phyloP scores from a whole-genome alignment of 2,329 filamentous ascomycete genomes.

The Zasmidium citrigriseum region DNA sequence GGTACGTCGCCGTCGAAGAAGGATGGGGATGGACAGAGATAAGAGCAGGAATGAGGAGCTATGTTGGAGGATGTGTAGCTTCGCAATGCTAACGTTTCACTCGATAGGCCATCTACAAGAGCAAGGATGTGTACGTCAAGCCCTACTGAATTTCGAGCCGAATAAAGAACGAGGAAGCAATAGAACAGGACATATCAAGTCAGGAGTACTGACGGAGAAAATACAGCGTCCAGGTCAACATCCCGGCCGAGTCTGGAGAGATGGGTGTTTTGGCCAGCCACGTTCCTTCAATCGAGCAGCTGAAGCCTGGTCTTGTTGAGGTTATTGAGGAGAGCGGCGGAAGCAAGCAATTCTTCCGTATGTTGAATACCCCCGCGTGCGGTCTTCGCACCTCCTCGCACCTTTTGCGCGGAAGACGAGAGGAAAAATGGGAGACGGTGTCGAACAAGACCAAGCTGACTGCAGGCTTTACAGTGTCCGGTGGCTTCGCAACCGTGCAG shows the following conservation, averaged over 20 bases:
- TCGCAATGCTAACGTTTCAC: conserved; percentile 25
- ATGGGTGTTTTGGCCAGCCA: conserved; percentile 99
- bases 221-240: conserved; percentile 91
- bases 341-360: conserved; percentile 98
- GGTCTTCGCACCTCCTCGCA: no score
- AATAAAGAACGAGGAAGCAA: conserved; percentile 6
- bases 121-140: conserved; percentile 66
- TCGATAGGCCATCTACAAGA: conserved; percentile 67
- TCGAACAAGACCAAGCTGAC: no score
- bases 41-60: not conserved
- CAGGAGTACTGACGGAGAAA: conserved; percentile 23
- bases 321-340: conserved; percentile 88
- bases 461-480: conserved; percentile 91
- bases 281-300: conserved; percentile 97
- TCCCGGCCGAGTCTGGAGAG: conserved; percentile 95
- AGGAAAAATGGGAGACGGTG: not conserved
- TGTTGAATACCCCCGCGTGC: conserved; percentile 46
- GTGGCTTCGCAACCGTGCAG: conserved; percentile 95
- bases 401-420: no score
- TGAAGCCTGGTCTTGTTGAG: conserved; percentile 95
- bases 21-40: no score
- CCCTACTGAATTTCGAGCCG: conserved; percentile 10
- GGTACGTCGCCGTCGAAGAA: conserved; percentile 63
- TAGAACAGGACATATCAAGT: conserved; percentile 5
- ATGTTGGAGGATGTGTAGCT: not conserved